Conservation (phyloP, 257 asterid genomes). For the Henckelia pumila region DNA sequence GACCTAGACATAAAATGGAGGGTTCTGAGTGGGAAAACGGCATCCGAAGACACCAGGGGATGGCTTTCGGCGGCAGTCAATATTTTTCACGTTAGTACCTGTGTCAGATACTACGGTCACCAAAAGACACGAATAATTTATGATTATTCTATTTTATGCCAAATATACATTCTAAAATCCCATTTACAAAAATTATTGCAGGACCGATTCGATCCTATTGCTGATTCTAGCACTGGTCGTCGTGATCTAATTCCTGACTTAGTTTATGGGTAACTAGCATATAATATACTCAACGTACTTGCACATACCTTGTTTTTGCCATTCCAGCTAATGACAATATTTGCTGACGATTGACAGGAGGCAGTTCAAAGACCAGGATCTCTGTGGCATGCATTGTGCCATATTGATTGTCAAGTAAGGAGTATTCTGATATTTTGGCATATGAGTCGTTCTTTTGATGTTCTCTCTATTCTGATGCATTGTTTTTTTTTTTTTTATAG, state of each 20-base stretch:
- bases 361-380: conserved; percentile 62
- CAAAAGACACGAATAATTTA: neutral
- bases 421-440: neutral
- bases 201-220: conserved; percentile 87
- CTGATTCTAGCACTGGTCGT: conserved; percentile 62
- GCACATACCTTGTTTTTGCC: neutral
- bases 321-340: neutral
- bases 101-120: neutral
- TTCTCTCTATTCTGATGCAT: neutral
- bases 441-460: neutral
- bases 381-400: conserved; percentile 81
- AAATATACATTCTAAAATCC: no score
- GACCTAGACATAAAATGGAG: conserved; percentile 69
- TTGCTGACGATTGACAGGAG: conserved; percentile 42
- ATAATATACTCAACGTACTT: conserved; percentile 7
- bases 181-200: conserved; percentile 28
- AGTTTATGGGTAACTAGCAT: conserved; percentile 72
- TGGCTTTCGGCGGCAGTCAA: neutral
- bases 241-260: conserved; percentile 73
- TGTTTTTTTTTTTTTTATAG: conserved; percentile 38
- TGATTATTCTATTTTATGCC: neutral
- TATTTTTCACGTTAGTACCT: neutral
- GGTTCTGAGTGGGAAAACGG: conserved; percentile 61
- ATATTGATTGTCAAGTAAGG: conserved; percentile 67
- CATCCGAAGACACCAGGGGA: conserved; percentile 24